phyloP scores from a whole-genome alignment of 1,284 basidiomycete genomes.

The Rhodotorula sp. region DNA sequence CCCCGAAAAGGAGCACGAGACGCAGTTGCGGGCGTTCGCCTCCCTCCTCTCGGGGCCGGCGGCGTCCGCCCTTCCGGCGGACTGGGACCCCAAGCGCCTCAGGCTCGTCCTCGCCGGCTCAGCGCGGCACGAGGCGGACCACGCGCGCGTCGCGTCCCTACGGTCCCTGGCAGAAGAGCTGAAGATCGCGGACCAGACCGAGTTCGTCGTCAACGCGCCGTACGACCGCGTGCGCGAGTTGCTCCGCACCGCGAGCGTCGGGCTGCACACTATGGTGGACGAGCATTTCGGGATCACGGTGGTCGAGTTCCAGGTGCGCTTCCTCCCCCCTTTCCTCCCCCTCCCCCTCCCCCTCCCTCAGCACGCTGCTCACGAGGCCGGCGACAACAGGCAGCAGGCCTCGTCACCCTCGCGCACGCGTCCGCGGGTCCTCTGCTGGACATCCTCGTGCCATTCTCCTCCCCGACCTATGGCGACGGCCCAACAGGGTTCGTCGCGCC shows the following conservation, averaged over 20 bases:
- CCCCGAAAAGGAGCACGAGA: constrained; percentile 91
- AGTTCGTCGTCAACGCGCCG: constrained; percentile 81
- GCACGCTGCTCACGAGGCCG: not conserved
- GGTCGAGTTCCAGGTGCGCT: constrained; percentile 89
- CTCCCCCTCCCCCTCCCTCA: too few relatives aligned
- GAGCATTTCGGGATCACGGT: constrained; percentile 99
- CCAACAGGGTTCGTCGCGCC: constrained; percentile 82
- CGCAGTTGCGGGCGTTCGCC: constrained; percentile 73
- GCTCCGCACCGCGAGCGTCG: constrained; percentile 74
- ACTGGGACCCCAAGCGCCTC: constrained; percentile 49
- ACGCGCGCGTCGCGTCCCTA: constrained; percentile 67
- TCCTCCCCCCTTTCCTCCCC: too few relatives aligned
- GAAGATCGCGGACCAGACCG: constrained; percentile 68
- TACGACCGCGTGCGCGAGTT: constrained; percentile 70
- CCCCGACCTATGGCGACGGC: constrained; percentile 64
- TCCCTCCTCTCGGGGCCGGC: constrained; percentile 56
- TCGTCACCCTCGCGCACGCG: constrained; percentile 88
- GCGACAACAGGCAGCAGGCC: constrained; percentile 79
- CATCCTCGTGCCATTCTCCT: constrained; percentile 74
- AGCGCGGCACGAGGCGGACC: constrained; percentile 74
- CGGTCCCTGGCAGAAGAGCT: constrained; percentile 64
- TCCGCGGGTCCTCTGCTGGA: constrained; percentile 90
- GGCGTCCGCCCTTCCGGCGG: constrained; percentile 35
- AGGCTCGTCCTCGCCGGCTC: constrained; percentile 79
- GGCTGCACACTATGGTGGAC: constrained; percentile 95